Percentiles rank a stretch among this genome's conserved stretches.
Conservation (phyloP, 441 rosid species). For the Eutrema salsugineum region DNA sequence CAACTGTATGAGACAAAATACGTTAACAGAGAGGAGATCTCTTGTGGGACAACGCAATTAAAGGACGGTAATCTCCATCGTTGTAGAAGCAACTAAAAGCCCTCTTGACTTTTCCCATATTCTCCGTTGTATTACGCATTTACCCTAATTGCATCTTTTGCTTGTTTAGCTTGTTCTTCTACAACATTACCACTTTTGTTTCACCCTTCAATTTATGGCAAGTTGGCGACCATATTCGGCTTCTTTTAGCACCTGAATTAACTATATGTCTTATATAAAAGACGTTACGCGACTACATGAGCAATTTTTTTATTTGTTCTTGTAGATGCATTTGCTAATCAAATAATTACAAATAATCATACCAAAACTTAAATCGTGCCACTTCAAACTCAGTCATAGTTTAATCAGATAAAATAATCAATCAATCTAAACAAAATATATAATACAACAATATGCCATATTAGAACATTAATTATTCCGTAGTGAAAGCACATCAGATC, state of each 20-base stretch:
- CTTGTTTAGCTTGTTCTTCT: constrained; percentile 15
- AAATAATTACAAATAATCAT: neutral
- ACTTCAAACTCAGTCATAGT: neutral
- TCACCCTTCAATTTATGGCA: neutral
- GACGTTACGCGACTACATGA: neutral
- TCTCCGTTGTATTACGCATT: constrained; percentile 1
- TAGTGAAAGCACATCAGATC: neutral
- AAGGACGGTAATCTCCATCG: neutral
- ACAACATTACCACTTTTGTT: constrained; percentile 4
- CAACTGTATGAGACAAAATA: neutral
- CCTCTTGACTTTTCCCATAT: constrained; percentile 2
- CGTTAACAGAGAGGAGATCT: constrained; percentile 6
- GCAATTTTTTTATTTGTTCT: neutral
- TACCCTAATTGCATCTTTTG: constrained; percentile 8
- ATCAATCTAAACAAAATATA: neutral
- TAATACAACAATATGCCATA: neutral
- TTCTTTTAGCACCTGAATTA: neutral
- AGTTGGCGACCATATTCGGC: neutral
- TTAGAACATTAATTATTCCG: neutral
- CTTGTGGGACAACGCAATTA: constrained; percentile 10
- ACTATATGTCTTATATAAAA: neutral
- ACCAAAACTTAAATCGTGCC: neutral
- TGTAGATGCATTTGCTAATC: neutral
- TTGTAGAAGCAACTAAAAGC: constrained; percentile 17
- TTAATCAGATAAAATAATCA: neutral